Base-by-base conservation (phyloP, 2,329 filamentous ascomycete genomes). In the Pyricularia grisea region DNA sequence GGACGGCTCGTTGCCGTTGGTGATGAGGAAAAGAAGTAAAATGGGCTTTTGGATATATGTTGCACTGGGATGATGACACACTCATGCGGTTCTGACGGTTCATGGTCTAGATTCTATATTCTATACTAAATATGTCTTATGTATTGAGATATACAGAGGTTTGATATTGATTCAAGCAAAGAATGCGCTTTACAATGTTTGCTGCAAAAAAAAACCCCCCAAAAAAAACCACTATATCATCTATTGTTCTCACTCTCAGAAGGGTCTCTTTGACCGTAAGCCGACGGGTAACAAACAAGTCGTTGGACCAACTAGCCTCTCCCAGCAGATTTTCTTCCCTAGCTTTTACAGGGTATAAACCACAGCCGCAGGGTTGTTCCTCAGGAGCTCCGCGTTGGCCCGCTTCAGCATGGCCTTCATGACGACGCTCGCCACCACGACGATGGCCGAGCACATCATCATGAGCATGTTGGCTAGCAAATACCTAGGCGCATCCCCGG, bases 1-100 rank as follows among this genome's bases (percentile, higher is more conserved):
- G 95, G 95, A 25, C 91, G 88, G 80, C 80, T 99, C 75, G 91
- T 97, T 28, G 79, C 85, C 1, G 81, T 79, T 28, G 79, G 75
- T 3, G 81, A 85, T 27, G 76, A 79, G 71, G 73, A 72, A 14
- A 74, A 76, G 68, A 74, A 77, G 69, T 61, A 27, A 14, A 12
- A 27, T 11, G 17, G 9, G 23, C 3, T 23, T 58, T n/a, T 23
- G 55, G 23, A 9, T 61, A n/a, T 50, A 20, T 5, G 17, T 50
- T 50, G 42, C 42, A 7, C 9, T 50, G 17, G 20, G 7, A 50
- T 6, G 17, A n/a, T n/a, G 42, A 50, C 33, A 12, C 12, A 36
- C 6, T 20, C 42, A 7, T 50, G 42, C 7, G 14, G 36, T 42
- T 50, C 6, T 50, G 2, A 50, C 17, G 42, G 42, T 50, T 50